Base-by-base conservation (phyloP, 78 protist species). In the Tieghemostelium lacteum region DNA sequence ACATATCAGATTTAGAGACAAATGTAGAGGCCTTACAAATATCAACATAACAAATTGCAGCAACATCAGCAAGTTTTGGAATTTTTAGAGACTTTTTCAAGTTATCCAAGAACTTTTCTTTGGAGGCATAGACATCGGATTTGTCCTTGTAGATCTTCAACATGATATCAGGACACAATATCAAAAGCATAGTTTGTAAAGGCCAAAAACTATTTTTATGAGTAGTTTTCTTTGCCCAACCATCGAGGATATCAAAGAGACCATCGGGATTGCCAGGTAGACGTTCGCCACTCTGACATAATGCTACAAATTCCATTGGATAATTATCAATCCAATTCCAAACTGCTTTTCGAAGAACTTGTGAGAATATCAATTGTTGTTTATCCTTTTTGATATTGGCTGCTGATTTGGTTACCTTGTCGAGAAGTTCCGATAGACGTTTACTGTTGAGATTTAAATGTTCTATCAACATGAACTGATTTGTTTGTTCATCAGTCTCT, bases 1-100 rank as follows among this genome's bases (percentile, higher is more conserved):
- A 86, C 60, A 66, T 55, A 80, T 87, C 93, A 1, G 63, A 63
- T 86, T 93, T 87, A 3, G 69, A 61, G 7, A 93, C 93, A 31
- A 78, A 93, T 26, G 95, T 93, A 0, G 95, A 61, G 1, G 95
- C 95, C 40, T 88, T 92, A 33, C 95, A 92, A 20, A 92, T 87
- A 28, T 92, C 95, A 14, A 92, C 92, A 33, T 75, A 85, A 42
- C 92, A 75, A 22, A 74, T 34, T 0, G 95, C 92, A 0, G 89
- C 93, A 26, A 77, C 85, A 33, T 86, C 92, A 12, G 87, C 72
- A 31, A 70, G 16, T 45, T 83, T 86, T 1, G 78, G 58, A 3
- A 52, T 60, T 26, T 73, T 71, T 37, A 86, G 64, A 26, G 78
- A 57, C 37, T 83, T 93, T 19, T 57, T 64, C 10, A 93, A 34